These are phyloP conservation scores for Waltergamsia citrina DNA, from an alignment of 2,329 filamentous ascomycete genomes.

Conservation along the genomic window DNA sequence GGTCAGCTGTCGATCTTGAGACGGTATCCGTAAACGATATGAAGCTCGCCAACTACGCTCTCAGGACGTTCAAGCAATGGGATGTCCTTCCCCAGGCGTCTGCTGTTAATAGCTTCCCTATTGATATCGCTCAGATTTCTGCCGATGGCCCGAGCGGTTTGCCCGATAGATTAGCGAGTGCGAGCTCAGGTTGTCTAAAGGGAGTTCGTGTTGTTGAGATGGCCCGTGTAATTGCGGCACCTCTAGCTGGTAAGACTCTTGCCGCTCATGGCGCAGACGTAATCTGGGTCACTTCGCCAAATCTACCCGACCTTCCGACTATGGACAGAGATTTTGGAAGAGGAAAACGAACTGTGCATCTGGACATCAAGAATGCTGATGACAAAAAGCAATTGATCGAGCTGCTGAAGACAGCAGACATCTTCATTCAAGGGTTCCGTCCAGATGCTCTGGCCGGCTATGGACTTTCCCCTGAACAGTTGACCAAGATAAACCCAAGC, in stretches of 20 bases:
- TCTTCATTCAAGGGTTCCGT: slow-evolving; percentile 56
- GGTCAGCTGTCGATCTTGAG: slow-evolving; percentile 39
- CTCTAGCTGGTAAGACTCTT: slow-evolving; percentile 55
- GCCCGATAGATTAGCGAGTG: not conserved
- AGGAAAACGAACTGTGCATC: slow-evolving; percentile 53
- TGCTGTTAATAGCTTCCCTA: slow-evolving; percentile 33
- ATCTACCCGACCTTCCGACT: slow-evolving; percentile 53
- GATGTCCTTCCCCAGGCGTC: slow-evolving; percentile 35
- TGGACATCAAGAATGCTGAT: slow-evolving; percentile 43
- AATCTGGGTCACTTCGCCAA: slow-evolving; percentile 56
- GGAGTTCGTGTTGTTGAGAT: slow-evolving; percentile 64
- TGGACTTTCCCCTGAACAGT: slow-evolving; percentile 19
- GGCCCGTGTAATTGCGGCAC: slow-evolving; percentile 63
- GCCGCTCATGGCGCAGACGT: slow-evolving; percentile 65
- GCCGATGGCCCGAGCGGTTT: slow-evolving; percentile 5
- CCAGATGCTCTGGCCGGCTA: slow-evolving; percentile 42
- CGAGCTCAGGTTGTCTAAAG: slow-evolving; percentile 23
- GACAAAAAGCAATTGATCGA: slow-evolving; percentile 43
- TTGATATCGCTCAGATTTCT: slow-evolving; percentile 26
- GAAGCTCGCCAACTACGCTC: slow-evolving; percentile 33
- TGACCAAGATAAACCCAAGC: slow-evolving; percentile 25
- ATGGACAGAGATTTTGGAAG: slow-evolving; percentile 59
- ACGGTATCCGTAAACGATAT: slow-evolving; percentile 25
- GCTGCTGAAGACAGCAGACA: slow-evolving; percentile 49
- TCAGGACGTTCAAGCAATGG: slow-evolving; percentile 42